These are phyloP conservation scores for Acanthamoeba triangularis DNA, from an alignment of 208 protist genomes.

Conservation along the genomic window DNA sequence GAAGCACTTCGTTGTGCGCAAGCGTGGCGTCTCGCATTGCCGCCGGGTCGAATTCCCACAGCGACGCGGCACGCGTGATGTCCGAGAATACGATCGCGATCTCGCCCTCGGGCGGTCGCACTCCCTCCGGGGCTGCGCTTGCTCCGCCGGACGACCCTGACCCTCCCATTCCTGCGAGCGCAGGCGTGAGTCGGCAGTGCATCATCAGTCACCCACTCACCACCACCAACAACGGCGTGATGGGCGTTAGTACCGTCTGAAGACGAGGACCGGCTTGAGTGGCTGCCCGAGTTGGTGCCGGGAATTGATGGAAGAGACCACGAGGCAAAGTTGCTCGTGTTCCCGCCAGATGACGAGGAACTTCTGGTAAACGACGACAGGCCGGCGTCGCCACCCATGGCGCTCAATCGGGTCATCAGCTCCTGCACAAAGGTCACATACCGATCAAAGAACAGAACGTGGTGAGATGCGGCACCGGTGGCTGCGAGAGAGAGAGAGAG, in stretches of 20 bases:
- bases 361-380: not conserved
- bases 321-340: constrained; percentile 21
- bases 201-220: no score
- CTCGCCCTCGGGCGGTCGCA: not conserved
- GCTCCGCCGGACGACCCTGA: not conserved
- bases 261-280: not conserved
- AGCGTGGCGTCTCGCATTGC: constrained; percentile 53
- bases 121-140: not conserved
- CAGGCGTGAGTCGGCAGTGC: not conserved
- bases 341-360: not conserved
- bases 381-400: not conserved
- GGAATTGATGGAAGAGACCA: not conserved
- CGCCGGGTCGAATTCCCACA: constrained; percentile 51
- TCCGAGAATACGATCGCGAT: constrained; percentile 59
- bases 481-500: no score
- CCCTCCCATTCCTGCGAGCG: not conserved
- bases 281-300: not conserved
- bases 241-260: not conserved
- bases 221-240: not conserved
- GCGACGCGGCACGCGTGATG: constrained; percentile 33
- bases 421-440: not conserved
- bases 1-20: constrained; percentile 25
- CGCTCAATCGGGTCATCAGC: constrained; percentile 12
- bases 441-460: not conserved
- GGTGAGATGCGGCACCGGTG: no score